Base-by-base conservation (phyloP, 805 yeast species). In the Groenewaldozyma tartarivorans region DNA sequence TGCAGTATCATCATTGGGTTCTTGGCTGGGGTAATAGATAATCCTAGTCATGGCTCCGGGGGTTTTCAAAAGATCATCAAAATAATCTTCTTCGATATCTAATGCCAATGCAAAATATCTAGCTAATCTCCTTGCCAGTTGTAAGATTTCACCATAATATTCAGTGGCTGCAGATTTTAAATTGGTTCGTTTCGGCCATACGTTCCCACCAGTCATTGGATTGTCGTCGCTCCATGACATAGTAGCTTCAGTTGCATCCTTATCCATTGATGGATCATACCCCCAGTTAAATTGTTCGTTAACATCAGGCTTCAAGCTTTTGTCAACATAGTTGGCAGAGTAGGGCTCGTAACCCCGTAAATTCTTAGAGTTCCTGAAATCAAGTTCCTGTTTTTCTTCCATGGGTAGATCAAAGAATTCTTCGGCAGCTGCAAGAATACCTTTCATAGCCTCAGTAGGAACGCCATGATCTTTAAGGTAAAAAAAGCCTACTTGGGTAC, bases 21-120 rank as follows among this genome's bases (percentile, higher is more conserved):
- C 58, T 30, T 55, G 55, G 4, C 48, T 56, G 3, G 64, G 60
- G 34, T 64, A 64, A 40, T 61, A 67, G n/a, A 62, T 45, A 27
- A 63, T 36, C 36, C 68, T 50, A 16, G 38, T 34, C 19, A 43
- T 44, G 22, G 51, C 40, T 35, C 24, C 40, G 36, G 41, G 42
- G 36, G 39, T 35, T 6, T 32, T 33, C 26, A 38, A 30, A 18
- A 31, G 24, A 15, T 40, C 26, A 7, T 36, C 30, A 22, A 38
- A 43, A 17, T 27, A 40, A 29, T 33, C 29, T 36, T 36, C 44
- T 15, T 37, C 38, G 3, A 43, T 29, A 11, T 35, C 44, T 2
- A 43, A 30, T 16, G 34, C 31, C 16, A 22, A n/a, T 3, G 44
- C 47, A 33, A 41, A 40, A 18, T 15, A 26, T 11, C 24, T 21